Evolutionary conservation across 768 basidiomycete genomes (phyloP).

Genomic region (Gautieria morchelliformis): DNA sequence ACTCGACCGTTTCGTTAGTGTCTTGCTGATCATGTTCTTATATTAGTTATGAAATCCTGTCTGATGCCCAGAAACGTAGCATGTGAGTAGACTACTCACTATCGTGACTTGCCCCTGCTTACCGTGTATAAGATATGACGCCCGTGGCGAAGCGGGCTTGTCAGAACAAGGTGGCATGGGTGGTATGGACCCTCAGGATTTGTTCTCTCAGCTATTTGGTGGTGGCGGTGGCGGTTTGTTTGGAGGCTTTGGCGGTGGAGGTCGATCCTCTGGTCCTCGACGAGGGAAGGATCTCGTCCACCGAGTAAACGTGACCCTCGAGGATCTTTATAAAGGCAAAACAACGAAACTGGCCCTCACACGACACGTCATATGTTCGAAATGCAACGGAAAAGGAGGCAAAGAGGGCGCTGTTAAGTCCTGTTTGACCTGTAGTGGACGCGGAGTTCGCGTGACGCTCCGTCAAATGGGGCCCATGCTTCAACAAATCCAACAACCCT

Average conservation of each 20-base stretch:
- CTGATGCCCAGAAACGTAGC: slow-evolving; percentile 72
- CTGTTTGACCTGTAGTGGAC: slow-evolving; percentile 74
- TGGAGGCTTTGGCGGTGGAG: slow-evolving; percentile 53
- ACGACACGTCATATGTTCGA: slow-evolving; percentile 85
- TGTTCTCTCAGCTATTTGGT: slow-evolving; percentile 95
- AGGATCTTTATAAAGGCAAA: slow-evolving; percentile 98
- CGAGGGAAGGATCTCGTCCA: slow-evolving; percentile 98
- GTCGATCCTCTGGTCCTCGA: slow-evolving; percentile 56
- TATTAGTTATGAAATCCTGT: slow-evolving; percentile 81
- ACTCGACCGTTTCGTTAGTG: background rate
- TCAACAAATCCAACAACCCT: slow-evolving; percentile 94
- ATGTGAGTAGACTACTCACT: slow-evolving; percentile 22
- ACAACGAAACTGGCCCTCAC: slow-evolving; percentile 96
- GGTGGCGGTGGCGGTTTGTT: slow-evolving; percentile 41
- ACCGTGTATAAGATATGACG: slow-evolving; percentile 49
- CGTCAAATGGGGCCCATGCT: slow-evolving; percentile 99
- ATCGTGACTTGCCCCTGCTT: background rate
- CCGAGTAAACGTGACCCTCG: slow-evolving; percentile 90
- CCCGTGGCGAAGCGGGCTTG: slow-evolving; percentile 86
- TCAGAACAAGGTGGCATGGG: slow-evolving; percentile 83
- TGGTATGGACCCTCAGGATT: slow-evolving; percentile 94
- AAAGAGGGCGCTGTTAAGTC: slow-evolving; percentile 89
- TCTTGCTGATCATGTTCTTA: background rate
- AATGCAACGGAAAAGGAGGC: slow-evolving; percentile 94
- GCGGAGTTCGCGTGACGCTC: slow-evolving; percentile 82